phyloP scores from a whole-genome alignment of 345 rosid species.

The Ceriops zippeliana region DNA sequence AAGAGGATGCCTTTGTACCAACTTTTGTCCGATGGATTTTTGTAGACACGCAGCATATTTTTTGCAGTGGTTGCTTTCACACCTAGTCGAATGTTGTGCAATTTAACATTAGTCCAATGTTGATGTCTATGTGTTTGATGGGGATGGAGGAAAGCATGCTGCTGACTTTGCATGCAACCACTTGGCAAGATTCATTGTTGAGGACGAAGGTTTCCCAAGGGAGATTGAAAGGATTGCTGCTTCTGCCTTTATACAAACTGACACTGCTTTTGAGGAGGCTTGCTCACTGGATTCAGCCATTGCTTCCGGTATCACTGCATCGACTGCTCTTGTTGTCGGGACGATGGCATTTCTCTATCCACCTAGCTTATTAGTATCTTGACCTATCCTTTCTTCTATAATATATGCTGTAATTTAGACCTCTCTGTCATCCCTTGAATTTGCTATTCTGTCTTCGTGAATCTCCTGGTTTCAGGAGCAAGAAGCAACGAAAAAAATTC shows the following conservation, averaged over 20 bases:
- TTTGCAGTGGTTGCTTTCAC: too few species aligned
- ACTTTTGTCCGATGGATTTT: too few species aligned
- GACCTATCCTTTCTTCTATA: neutral
- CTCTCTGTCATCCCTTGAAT: neutral
- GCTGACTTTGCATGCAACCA: conserved; percentile 70
- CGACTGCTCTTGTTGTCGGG: conserved; percentile 75
- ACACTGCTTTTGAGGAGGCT: conserved; percentile 73
- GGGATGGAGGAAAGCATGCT: conserved; percentile 93
- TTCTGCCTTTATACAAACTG: conserved; percentile 81
- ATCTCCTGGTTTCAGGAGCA: neutral
- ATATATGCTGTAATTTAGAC: too few species aligned
- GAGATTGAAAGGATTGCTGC: conserved; percentile 64
- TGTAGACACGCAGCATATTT: too few species aligned
- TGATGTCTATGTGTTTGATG: conserved; percentile 62
- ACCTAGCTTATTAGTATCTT: neutral
- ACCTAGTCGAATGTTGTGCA: neutral
- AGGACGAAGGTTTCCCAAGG: conserved; percentile 62
- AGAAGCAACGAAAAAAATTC: neutral
- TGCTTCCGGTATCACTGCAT: conserved; percentile 87
- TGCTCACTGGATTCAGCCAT: conserved; percentile 59
- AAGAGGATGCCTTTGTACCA: too few species aligned
- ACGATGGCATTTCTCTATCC: conserved; percentile 39
- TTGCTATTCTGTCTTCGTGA: neutral
- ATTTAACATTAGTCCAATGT: neutral
- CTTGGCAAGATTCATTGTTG: conserved; percentile 65